Evolutionary conservation across 495 filamentous ascomycete species (phyloP).

Genomic region (Xylaria scruposa): DNA sequence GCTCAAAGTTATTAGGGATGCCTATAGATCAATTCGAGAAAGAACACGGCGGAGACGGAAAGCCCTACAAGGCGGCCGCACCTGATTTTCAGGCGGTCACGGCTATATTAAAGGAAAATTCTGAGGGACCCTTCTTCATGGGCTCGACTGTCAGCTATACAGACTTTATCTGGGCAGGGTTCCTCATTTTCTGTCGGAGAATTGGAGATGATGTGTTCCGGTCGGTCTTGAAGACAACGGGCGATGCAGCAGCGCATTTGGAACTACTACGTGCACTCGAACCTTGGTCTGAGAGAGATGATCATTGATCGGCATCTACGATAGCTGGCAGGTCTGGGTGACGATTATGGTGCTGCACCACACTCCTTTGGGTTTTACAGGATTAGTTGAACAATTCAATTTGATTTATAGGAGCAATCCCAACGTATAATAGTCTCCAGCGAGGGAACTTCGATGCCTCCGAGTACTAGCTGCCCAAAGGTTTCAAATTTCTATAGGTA

Average conservation of each 20-base stretch:
- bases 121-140: constrained; percentile 57
- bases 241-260: constrained; percentile 43
- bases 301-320: constrained; percentile 21
- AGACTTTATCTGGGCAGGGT: constrained; percentile 52
- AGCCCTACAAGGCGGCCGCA: constrained; percentile 47
- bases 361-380: background rate
- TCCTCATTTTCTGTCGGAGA: constrained; percentile 39
- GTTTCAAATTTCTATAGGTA: background rate
- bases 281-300: constrained; percentile 45
- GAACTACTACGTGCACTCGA: constrained; percentile 46
- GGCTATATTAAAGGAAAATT: constrained; percentile 55
- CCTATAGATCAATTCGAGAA: constrained; percentile 49
- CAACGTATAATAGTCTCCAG: background rate
- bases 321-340: background rate
- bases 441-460: background rate
- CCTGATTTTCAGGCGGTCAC: constrained; percentile 49
- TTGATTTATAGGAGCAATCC: background rate
- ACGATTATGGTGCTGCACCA: background rate
- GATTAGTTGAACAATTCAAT: background rate
- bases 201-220: constrained; percentile 45
- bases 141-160: constrained; percentile 46
- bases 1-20: constrained; percentile 50
- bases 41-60: constrained; percentile 41
- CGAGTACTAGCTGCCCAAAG: background rate
- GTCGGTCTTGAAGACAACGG: constrained; percentile 40